phyloP scores from a whole-genome alignment of 1,284 basidiomycete species.

The Cutaneotrichosporon cutaneum region DNA sequence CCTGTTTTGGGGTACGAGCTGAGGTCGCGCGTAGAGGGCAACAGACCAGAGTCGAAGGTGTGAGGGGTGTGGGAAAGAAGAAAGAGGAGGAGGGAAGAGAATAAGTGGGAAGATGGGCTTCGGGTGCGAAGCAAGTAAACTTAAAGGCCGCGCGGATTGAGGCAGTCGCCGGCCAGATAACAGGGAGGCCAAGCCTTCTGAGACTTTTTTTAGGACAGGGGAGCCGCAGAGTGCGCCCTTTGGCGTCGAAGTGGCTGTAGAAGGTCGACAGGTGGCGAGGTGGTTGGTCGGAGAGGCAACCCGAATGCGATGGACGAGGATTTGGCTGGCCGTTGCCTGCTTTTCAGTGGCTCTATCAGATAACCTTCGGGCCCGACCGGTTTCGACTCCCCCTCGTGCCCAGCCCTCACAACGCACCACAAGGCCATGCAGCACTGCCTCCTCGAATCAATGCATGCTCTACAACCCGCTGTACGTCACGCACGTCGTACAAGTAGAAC shows the following conservation, averaged over 20 bases:
- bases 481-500: too few species aligned
- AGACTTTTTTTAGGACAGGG: conserved; percentile 12
- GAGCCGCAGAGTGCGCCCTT: neutral
- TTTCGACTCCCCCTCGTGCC: neutral
- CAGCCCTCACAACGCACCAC: neutral
- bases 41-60: neutral
- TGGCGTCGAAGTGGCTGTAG: neutral
- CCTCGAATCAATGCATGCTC: too few species aligned
- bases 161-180: conserved; percentile 13
- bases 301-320: neutral
- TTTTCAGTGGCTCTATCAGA: conserved; percentile 8
- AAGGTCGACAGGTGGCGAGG: neutral
- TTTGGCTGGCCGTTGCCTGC: neutral
- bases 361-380: conserved; percentile 9
- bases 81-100: neutral
- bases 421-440: too few species aligned
- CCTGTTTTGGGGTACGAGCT: neutral
- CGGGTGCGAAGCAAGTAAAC: neutral
- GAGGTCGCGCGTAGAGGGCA: neutral
- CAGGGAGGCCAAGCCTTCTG: neutral
- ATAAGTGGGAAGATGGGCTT: neutral
- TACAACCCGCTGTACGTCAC: too few species aligned
- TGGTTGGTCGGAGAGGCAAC: conserved; percentile 6
- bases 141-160: conserved; percentile 11
- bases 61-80: neutral